Evolutionary conservation across 768 basidiomycete species (phyloP).

Genomic region (Trametopsis cervina): DNA sequence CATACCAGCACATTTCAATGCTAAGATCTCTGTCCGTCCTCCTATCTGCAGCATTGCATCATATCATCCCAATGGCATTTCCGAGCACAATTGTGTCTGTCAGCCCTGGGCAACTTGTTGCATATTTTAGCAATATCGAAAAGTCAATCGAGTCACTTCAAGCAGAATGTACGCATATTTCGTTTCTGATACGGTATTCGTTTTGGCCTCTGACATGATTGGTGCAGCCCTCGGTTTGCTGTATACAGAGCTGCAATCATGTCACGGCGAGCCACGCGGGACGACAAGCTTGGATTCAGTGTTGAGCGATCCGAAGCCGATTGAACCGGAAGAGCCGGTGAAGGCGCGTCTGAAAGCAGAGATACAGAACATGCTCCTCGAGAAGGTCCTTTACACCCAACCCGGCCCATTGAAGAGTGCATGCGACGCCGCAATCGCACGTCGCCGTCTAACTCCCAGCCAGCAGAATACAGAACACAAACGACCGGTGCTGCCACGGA

Average conservation of each 20-base stretch:
- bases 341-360: slow-evolving; percentile 41
- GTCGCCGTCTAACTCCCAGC: no score
- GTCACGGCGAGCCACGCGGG: slow-evolving; percentile 27
- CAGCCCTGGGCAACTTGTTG: neutral
- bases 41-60: slow-evolving; percentile 61
- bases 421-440: slow-evolving; percentile 1
- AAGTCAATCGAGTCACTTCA: neutral
- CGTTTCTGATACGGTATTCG: no score
- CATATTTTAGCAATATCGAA: neutral
- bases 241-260: slow-evolving; percentile 46
- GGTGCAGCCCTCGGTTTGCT: slow-evolving; percentile 49
- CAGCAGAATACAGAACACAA: no score
- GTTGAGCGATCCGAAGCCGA: slow-evolving; percentile 30
- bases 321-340: slow-evolving; percentile 28
- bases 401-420: slow-evolving; percentile 44
- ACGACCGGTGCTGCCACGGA: no score
- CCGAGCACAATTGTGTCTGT: slow-evolving; percentile 30
- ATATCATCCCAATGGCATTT: slow-evolving; percentile 64
- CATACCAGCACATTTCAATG: slow-evolving; percentile 72
- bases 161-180: no score
- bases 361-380: slow-evolving; percentile 63
- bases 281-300: slow-evolving; percentile 24
- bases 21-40: slow-evolving; percentile 75
- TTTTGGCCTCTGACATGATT: no score
- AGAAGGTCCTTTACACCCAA: slow-evolving; percentile 49